Conservation (phyloP, 306 rosid genomes). For the Elaeagnus macrophylla region DNA sequence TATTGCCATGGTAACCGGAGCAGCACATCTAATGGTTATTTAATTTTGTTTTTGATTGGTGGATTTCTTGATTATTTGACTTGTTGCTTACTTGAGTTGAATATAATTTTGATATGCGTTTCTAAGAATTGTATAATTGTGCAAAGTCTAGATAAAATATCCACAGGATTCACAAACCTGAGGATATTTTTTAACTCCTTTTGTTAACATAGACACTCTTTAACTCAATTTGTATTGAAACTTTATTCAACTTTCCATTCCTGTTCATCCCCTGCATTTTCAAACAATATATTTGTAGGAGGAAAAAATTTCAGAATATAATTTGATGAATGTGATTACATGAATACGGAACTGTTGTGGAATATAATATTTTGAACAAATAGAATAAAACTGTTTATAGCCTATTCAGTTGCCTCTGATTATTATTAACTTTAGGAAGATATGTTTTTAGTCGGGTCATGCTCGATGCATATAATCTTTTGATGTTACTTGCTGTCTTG, state of each 20-base stretch:
- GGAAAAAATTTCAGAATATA: too few species aligned
- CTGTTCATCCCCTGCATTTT: too few species aligned
- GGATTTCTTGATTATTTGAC: constrained; percentile 28
- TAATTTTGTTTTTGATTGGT: neutral
- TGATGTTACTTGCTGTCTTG: constrained; percentile 4
- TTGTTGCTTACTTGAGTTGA: constrained; percentile 41
- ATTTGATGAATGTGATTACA: too few species aligned
- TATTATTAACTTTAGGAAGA: neutral
- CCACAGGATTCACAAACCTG: neutral
- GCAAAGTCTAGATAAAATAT: neutral
- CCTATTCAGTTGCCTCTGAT: too few species aligned
- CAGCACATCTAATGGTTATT: neutral
- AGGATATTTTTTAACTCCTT: neutral
- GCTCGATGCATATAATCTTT: neutral
- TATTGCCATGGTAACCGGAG: constrained; percentile 72
- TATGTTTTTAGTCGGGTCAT: neutral
- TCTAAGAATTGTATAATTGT: constrained; percentile 10
- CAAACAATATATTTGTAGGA: too few species aligned
- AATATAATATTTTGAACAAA: too few species aligned
- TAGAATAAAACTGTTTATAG: too few species aligned
- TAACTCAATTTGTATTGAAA: too few species aligned
- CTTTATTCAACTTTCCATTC: too few species aligned
- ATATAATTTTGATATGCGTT: constrained; percentile 21
- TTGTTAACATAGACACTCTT: too few species aligned
- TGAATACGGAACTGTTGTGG: too few species aligned